Evolutionary conservation across 306 rosid genomes (phyloP), one percentile per base, ranked within the genome.

Genomic region (Crotalaria pallida): DNA sequence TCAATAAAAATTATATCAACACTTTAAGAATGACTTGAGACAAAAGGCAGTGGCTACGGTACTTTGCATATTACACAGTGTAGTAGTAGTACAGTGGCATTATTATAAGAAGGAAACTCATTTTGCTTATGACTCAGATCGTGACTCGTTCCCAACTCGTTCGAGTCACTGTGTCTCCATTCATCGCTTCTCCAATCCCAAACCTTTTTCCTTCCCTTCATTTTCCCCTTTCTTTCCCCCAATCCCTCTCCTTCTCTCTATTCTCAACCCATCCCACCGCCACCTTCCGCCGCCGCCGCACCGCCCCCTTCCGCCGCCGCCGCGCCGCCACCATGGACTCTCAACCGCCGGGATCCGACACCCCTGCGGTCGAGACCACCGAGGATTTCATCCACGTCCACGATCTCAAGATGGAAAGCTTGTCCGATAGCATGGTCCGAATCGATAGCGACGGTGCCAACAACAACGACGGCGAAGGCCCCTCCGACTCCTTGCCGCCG

Each of bases 381-480:
- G 98, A 88, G 27, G 96, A 88, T 12, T 90, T 88, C 62, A 80
- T 90, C 65, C 97, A 88, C 84, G 69, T 94, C 73, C 84, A 81
- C 69, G 87, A 86, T 76, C 88, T 96, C 33, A 59, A 49, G 47
- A 71, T 81, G 63, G 95, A 88, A 58, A 82, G 56, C 78, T 75
- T 88, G 64, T 72, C 86, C 13, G 90, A 90, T 3, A 94, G 95
- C 81, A 84, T 91, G 76, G 88, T 91, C 53, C 86, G 88, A 12
- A 79, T 86, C 10, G 96, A 88, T n/a, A n/a, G n/a, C n/a, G n/a
- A n/a, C n/a, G n/a, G n/a, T n/a, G n/a, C n/a, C 47, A 41, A 41
- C 47, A 15, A 41, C 15, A 9, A 36, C 11, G 7, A 7, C 43
- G 9, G 12, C 3, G 16, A 12, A 45, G 85, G 26, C 66, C 86